Evolutionary conservation across 2,329 filamentous ascomycete species (phyloP), one percentile per base, ranked within the genome.

Genomic region (Ascosphaera aggregata): DNA sequence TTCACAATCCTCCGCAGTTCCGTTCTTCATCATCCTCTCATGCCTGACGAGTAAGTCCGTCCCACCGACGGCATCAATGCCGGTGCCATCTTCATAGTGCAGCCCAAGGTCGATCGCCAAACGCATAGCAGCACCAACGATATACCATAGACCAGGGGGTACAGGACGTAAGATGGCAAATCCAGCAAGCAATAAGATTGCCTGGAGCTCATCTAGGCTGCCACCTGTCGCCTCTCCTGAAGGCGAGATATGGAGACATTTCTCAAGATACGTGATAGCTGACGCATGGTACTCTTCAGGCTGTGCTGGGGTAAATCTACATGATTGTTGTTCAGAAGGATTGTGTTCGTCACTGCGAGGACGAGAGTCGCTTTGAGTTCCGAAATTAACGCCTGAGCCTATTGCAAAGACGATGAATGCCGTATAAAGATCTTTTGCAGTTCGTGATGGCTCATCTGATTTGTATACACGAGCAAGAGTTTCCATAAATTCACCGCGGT

Each of bases 391-490:
- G 15, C 84, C 86, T 15, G 80, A 79, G 4, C 89, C 89, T 49
- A 95, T 94, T 11, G 86, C 86, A 59, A 92, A 95, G 18, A 95
- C 85, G 58, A 95, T 94, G 56, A 94, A 94, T 44, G 95, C 65
- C 61, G 91, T 72, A 58, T 94, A 95, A n/a, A 89, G 66, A 56
- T 93, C 84, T 40, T 78, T 69, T 3, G 82, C 71, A 2, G 77
- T 79, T 18, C 78, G 68, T 39, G 70, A 66, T 42, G 71, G 69
- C 36, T 71, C 66, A 16, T 77, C 71, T 1, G 71, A 68, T 3
- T 70, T 65, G 55, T 93, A 94, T 0, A 82, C 80, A 36, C 72
- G 70, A 40, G 92, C 76, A 52, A 94, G 80, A 59, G 92, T 73
- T 36, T 77, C 69, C 75, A 84, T 82, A 51, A 94, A 95, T 48